A percentile compares a stretch with the other conserved stretches of the same genome.
These are phyloP conservation scores for Achlya hypogyna DNA, from an alignment of 352 stramenopile genomes.

Conservation along the genomic window DNA sequence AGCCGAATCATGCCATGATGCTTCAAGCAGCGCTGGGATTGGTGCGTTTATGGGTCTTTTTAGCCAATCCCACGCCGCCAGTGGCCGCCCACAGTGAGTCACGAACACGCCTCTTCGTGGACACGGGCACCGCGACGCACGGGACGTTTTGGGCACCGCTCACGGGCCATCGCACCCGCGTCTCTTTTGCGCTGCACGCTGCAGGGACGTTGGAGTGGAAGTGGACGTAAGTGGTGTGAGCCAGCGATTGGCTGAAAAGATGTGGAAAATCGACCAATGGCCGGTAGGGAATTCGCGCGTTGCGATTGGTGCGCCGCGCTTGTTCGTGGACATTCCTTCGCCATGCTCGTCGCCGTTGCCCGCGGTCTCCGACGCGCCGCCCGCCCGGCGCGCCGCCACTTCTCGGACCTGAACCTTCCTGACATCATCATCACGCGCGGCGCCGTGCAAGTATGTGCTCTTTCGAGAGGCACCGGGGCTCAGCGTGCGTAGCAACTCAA, in stretches of 20 bases:
- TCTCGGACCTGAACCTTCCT: constrained; percentile 30
- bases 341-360: background rate
- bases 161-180: background rate
- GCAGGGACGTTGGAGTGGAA: background rate
- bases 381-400: background rate
- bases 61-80: too few species aligned
- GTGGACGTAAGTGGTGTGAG: background rate
- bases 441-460: constrained; percentile 33
- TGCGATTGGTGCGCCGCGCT: too few species aligned
- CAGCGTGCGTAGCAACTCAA: constrained; percentile 52
- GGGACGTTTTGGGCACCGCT: too few species aligned
- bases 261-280: background rate
- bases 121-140: too few species aligned
- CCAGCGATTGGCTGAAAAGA: background rate
- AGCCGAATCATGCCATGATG: background rate
- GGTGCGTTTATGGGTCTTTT: background rate
- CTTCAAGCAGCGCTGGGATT: background rate
- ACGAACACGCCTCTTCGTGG: too few species aligned
- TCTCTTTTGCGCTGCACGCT: background rate
- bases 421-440: constrained; percentile 65
- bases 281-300: background rate
- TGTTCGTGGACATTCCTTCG: background rate
- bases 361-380: background rate
- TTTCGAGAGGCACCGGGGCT: background rate
- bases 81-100: too few species aligned